Base-by-base conservation (phyloP, 1,284 basidiomycete species). In the Pseudozyma sp. region DNA sequence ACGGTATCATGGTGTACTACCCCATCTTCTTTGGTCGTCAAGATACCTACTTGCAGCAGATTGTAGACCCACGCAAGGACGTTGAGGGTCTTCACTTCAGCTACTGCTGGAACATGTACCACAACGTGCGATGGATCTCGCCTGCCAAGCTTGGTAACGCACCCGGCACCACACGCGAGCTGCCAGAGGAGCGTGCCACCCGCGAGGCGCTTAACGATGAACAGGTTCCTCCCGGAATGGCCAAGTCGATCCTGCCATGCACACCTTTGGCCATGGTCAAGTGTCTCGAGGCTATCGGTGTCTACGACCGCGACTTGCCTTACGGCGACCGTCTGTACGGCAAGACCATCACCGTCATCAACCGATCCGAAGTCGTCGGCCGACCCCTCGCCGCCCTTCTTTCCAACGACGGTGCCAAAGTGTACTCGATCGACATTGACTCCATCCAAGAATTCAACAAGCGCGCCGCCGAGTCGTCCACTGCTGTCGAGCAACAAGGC, bases 351-450 rank as follows among this genome's bases (percentile, higher is more conserved):
- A 95, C 95, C 5, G 92, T 99, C 40, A 92, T 99, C 83, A 99
- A 99, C 86, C 94, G 94, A 70, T 97, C 94, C 44, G 96, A 98
- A 85, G 96, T 98, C 19, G 96, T 98, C 19, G 96, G 96, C 25
- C 89, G 96, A 58, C 96, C 96, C 2, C 88, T 98, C 10, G 96
- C 95, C 0, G 96, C 95, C 5, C 88, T 98, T 53, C 89, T 98
- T 47, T 90, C 95, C 13, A 98, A 98, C 84, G 96, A 98, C 83
- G 96, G 96, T 42, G 95, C 95, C 3, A 89, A 94, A 11, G 96
- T 98, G 2, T 92, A 96, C 83, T 95, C 93, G 10, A 93, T 93
- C 21, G 96, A 99, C 85, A 92, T 98, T 64, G 94, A 95, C 85
- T 93, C 92, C 25, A 92, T 93, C 56, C 93, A 95, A 86, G 93